Conservation (phyloP, 768 basidiomycete genomes). For the Pleurotus sapidus region DNA sequence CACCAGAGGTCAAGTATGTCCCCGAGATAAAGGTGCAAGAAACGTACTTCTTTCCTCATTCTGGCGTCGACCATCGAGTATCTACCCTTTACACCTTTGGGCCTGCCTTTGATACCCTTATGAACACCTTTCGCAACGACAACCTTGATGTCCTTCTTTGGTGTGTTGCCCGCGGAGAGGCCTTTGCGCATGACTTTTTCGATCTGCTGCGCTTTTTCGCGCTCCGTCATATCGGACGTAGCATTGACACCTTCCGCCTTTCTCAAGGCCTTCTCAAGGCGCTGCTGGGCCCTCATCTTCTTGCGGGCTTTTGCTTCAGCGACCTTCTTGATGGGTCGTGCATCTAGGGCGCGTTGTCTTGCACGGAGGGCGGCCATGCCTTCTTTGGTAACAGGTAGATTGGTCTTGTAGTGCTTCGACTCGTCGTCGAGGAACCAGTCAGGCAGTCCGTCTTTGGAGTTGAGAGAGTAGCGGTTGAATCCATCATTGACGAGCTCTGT, state of each 20-base stretch:
- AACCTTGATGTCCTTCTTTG: constrained; percentile 74
- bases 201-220: constrained; percentile 92
- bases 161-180: constrained; percentile 60
- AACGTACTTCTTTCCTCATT: constrained; percentile 86
- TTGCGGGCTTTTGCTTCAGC: constrained; percentile 98
- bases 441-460: constrained; percentile 89
- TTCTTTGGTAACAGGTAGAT: constrained; percentile 96
- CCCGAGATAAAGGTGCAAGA: neutral
- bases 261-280: constrained; percentile 89
- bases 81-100: constrained; percentile 93
- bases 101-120: constrained; percentile 87
- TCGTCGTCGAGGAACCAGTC: constrained; percentile 99
- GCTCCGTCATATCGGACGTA: constrained; percentile 88
- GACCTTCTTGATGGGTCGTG: constrained; percentile 97
- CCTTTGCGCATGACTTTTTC: constrained; percentile 89
- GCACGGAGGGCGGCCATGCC: constrained; percentile 82
- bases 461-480: constrained; percentile 91
- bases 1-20: neutral
- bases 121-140: constrained; percentile 92
- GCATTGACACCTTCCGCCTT: constrained; percentile 93
- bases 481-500: constrained; percentile 92
- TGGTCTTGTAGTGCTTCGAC: constrained; percentile 86
- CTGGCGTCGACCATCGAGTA: constrained; percentile 94
- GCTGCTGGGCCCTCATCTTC: constrained; percentile 83
- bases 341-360: constrained; percentile 91